Conservation (phyloP, 2,329 filamentous ascomycete species). For the Penicillium oxalicum region DNA sequence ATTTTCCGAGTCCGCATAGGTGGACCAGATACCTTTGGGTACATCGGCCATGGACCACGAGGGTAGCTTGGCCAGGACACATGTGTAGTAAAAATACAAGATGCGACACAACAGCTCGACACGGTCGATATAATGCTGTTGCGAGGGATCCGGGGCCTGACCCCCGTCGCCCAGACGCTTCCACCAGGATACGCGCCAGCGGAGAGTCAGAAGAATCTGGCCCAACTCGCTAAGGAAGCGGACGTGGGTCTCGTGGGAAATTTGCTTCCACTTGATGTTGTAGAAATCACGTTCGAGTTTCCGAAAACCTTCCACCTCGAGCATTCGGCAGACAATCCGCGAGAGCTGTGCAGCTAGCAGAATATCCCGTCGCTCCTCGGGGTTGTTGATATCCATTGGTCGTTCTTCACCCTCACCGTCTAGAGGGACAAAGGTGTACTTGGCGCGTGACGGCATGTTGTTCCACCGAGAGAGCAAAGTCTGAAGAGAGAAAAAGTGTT, state of each 20-base stretch:
- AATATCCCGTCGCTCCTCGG: slow-evolving; percentile 35
- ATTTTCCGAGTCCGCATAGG: slow-evolving; percentile 38
- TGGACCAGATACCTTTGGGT: slow-evolving; percentile 37
- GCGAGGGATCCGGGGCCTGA: slow-evolving; percentile 29
- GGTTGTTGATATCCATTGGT: slow-evolving; percentile 36
- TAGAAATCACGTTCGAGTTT: slow-evolving; percentile 41
- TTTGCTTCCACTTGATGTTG: slow-evolving; percentile 43
- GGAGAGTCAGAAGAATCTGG: slow-evolving; percentile 38
- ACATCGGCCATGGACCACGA: slow-evolving; percentile 34
- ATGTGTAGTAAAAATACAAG: slow-evolving; percentile 44
- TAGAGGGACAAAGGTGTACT: slow-evolving; percentile 37
- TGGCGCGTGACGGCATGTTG: slow-evolving; percentile 44
- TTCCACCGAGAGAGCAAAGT: slow-evolving; percentile 40
- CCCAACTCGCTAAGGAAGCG: slow-evolving; percentile 38
- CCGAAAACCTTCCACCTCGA: slow-evolving; percentile 43
- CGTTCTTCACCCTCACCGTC: slow-evolving; percentile 27
- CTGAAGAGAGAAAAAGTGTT: slow-evolving; percentile 17
- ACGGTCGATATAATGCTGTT: slow-evolving; percentile 37
- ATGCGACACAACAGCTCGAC: slow-evolving; percentile 40
- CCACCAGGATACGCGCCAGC: slow-evolving; percentile 45
- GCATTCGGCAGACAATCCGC: slow-evolving; percentile 42
- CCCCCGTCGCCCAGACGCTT: slow-evolving; percentile 37
- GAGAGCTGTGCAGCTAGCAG: slow-evolving; percentile 41
- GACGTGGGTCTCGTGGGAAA: slow-evolving; percentile 38
- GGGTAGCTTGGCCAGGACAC: slow-evolving; percentile 38